Conservation (phyloP, 2,329 filamentous ascomycete genomes). For the Ramichloridium luteum region DNA sequence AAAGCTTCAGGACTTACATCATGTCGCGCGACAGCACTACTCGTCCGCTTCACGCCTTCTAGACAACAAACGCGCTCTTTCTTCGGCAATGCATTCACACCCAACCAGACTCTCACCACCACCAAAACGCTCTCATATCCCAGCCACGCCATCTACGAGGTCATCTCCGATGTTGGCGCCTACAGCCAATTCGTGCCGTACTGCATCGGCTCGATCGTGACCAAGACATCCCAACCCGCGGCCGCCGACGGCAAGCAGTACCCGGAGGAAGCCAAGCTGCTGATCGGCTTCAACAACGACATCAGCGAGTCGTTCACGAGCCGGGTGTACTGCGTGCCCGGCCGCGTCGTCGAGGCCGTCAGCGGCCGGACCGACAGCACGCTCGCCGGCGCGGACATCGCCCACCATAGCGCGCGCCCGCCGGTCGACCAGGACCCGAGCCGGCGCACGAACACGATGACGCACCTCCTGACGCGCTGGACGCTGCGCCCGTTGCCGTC, state of each 20-base stretch:
- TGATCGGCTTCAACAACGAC: conserved; percentile 70
- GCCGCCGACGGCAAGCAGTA: conserved; percentile 37
- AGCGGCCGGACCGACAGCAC: conserved; percentile 45
- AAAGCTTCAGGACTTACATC: neutral
- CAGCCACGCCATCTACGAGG: conserved; percentile 57
- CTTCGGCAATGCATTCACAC: conserved; percentile 37
- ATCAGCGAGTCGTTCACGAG: conserved; percentile 76
- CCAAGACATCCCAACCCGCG: conserved; percentile 50
- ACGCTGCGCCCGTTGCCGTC: conserved; percentile 40
- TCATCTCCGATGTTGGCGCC: conserved; percentile 78
- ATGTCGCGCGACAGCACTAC: too few relatives aligned
- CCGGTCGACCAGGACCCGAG: conserved; percentile 27
- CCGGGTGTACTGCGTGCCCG: conserved; percentile 64
- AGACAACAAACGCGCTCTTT: conserved; percentile 30
- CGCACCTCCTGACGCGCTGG: conserved; percentile 59
- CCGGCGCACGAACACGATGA: conserved; percentile 40
- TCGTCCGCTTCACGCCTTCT: neutral
- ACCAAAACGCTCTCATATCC: conserved; percentile 66
- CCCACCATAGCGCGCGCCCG: conserved; percentile 29
- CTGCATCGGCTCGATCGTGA: conserved; percentile 67
- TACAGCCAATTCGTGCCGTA: conserved; percentile 88
- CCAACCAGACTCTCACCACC: conserved; percentile 60
- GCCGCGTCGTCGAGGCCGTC: conserved; percentile 62
- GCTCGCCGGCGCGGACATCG: conserved; percentile 29
- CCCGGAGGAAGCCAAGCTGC: conserved; percentile 66